Percentiles rank a stretch among this genome's conserved stretches.
Evolutionary conservation across 2,329 filamentous ascomycete species (phyloP).

Genomic region (Botrytis byssoidea): DNA sequence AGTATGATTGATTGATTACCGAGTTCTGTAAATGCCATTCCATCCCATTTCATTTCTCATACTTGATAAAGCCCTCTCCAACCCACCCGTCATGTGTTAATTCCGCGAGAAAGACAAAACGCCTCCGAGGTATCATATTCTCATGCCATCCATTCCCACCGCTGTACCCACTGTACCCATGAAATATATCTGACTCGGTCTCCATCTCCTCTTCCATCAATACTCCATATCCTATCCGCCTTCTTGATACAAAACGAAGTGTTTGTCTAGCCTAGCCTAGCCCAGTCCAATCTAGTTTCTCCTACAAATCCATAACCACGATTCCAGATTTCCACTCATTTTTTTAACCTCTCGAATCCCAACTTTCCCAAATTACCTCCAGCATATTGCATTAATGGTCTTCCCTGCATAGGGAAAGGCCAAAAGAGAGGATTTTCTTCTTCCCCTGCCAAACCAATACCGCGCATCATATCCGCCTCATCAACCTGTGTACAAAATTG

Average conservation of each 20-base stretch:
- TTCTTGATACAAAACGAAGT: background rate
- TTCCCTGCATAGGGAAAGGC: conserved; percentile 37
- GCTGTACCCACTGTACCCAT: background rate
- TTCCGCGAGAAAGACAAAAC: background rate
- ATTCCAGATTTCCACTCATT: background rate
- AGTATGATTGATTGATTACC: background rate
- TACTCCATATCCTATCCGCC: background rate
- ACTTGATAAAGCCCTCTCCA: background rate
- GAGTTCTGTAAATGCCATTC: background rate
- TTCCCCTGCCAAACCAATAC: conserved; percentile 18
- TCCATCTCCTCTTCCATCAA: background rate
- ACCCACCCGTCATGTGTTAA: background rate
- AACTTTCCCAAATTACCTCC: background rate
- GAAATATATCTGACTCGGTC: background rate
- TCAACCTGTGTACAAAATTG: conserved; percentile 33
- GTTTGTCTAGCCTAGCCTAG: background rate
- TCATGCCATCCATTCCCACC: background rate
- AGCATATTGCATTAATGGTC: conserved; percentile 28
- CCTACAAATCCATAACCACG: background rate
- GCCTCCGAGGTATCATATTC: conserved; percentile 15
- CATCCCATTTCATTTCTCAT: background rate
- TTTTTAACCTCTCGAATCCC: conserved; percentile 1
- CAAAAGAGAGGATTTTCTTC: conserved; percentile 35
- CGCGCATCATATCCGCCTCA: conserved; percentile 38
- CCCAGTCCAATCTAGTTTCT: background rate